phyloP scores from a whole-genome alignment of 768 basidiomycete genomes.

The Tremella yokohamensis region DNA sequence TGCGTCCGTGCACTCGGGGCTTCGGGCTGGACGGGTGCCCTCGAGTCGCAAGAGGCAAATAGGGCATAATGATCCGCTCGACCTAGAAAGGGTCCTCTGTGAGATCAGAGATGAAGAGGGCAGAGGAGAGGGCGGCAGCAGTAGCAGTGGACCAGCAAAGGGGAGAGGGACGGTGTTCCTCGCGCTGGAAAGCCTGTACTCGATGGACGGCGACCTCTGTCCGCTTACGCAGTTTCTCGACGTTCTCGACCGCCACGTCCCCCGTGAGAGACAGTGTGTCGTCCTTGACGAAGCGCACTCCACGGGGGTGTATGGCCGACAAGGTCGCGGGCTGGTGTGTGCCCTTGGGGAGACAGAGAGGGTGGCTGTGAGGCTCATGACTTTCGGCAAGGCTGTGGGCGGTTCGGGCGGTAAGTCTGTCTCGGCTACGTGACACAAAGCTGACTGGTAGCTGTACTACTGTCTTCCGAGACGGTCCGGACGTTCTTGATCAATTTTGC shows the following conservation, averaged over 20 bases:
- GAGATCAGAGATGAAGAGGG: conserved; percentile 46
- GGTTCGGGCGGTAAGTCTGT: conserved; percentile 71
- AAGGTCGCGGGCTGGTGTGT: conserved; percentile 71
- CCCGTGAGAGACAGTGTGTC: conserved; percentile 65
- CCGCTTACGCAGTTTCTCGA: conserved; percentile 68
- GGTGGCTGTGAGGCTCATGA: conserved; percentile 75
- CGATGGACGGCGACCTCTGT: conserved; percentile 91
- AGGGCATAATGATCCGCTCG: conserved; percentile 65
- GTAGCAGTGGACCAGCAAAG: neutral
- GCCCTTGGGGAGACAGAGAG: conserved; percentile 63
- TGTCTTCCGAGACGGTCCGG: conserved; percentile 68
- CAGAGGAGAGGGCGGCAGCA: neutral
- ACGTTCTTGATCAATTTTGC: conserved; percentile 90
- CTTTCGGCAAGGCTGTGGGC: conserved; percentile 88
- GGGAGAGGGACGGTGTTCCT: conserved; percentile 59
- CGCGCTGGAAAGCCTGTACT: conserved; percentile 83
- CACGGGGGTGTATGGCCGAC: conserved; percentile 79
- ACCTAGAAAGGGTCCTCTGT: conserved; percentile 56
- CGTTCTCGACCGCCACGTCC: conserved; percentile 56
- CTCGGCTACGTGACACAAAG: neutral
- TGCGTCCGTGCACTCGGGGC: conserved; percentile 85
- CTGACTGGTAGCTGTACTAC: conserved; percentile 63
- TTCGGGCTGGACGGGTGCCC: conserved; percentile 59
- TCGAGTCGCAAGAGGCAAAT: conserved; percentile 57
- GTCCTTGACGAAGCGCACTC: conserved; percentile 92